These are phyloP conservation scores for Globisporangium polare DNA, from an alignment of 352 stramenopile species.

Conservation along the genomic window DNA sequence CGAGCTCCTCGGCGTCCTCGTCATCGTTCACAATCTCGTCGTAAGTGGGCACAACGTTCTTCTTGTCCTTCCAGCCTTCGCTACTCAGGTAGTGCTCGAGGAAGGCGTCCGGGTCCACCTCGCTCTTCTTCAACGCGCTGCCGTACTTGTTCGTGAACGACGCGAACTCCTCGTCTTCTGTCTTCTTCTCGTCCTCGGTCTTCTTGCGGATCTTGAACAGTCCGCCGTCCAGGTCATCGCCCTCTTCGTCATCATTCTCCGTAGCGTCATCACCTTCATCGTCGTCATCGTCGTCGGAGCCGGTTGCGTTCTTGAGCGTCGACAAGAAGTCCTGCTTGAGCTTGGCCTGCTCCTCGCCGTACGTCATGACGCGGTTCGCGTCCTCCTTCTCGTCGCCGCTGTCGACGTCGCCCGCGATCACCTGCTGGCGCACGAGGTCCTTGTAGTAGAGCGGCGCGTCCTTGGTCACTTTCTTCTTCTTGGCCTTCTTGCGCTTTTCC, in stretches of 20 bases:
- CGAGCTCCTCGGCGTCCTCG: slow-evolving; percentile 89
- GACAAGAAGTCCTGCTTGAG: slow-evolving; percentile 67
- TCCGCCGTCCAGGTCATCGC: slow-evolving; percentile 60
- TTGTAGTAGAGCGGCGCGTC: slow-evolving; percentile 86
- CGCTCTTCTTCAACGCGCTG: slow-evolving; percentile 49
- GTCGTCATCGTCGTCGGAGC: slow-evolving; percentile 29
- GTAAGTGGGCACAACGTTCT: slow-evolving; percentile 55
- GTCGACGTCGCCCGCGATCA: slow-evolving; percentile 81
- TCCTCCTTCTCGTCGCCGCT: slow-evolving; percentile 73
- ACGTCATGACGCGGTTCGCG: slow-evolving; percentile 46
- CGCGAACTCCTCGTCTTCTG: slow-evolving; percentile 69
- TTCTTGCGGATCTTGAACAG: slow-evolving; percentile 76
- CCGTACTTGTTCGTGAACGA: slow-evolving; percentile 66
- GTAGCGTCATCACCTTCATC: slow-evolving; percentile 22
- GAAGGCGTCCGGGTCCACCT: slow-evolving; percentile 73
- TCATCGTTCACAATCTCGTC: slow-evolving; percentile 87
- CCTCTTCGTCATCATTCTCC: slow-evolving; percentile 34
- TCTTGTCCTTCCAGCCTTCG: slow-evolving; percentile 84
- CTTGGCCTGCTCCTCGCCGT: slow-evolving; percentile 64
- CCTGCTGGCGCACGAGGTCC: slow-evolving; percentile 94
- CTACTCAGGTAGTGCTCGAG: slow-evolving; percentile 75
- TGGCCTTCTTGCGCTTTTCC: slow-evolving; percentile 19
- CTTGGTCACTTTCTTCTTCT: slow-evolving; percentile 30
- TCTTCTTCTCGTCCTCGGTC: slow-evolving; percentile 42
- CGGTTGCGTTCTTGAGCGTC: slow-evolving; percentile 30